Conservation (phyloP, 192 early-diverging fungal species). For the Neocallimastix lanati region DNA sequence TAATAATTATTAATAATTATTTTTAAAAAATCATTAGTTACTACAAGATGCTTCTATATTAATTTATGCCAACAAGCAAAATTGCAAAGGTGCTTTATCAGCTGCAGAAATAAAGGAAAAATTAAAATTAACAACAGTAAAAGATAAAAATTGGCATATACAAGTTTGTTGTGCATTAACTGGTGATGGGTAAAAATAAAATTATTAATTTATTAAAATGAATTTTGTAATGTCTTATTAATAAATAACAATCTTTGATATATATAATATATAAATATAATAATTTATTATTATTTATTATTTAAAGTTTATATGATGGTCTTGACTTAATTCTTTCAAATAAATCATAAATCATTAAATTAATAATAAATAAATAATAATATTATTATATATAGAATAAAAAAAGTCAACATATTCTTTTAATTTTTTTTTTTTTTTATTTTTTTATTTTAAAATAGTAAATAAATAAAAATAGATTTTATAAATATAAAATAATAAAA, state of each 20-base stretch:
- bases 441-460: too few relatives aligned
- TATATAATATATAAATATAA: too few relatives aligned
- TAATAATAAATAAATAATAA: too few relatives aligned
- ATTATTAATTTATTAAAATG: too few relatives aligned
- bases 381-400: too few relatives aligned
- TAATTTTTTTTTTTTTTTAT: too few relatives aligned
- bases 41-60: slow-evolving; percentile 33
- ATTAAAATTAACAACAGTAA: slow-evolving; percentile 27
- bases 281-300: too few relatives aligned
- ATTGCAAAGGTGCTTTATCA: slow-evolving; percentile 36
- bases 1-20: too few relatives aligned
- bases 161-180: slow-evolving; percentile 49
- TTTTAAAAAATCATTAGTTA: too few relatives aligned
- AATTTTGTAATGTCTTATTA: neutral
- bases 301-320: neutral
- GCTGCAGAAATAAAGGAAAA: slow-evolving; percentile 45
- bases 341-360: neutral
- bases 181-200: slow-evolving; percentile 51
- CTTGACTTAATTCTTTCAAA: neutral
- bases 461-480: too few relatives aligned
- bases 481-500: too few relatives aligned
- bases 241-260: neutral
- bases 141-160: slow-evolving; percentile 54
- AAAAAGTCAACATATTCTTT: too few relatives aligned
- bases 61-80: slow-evolving; percentile 54